phyloP scores from a whole-genome alignment of 2,329 filamentous ascomycete species.

The Colletotrichum tofieldiae region DNA sequence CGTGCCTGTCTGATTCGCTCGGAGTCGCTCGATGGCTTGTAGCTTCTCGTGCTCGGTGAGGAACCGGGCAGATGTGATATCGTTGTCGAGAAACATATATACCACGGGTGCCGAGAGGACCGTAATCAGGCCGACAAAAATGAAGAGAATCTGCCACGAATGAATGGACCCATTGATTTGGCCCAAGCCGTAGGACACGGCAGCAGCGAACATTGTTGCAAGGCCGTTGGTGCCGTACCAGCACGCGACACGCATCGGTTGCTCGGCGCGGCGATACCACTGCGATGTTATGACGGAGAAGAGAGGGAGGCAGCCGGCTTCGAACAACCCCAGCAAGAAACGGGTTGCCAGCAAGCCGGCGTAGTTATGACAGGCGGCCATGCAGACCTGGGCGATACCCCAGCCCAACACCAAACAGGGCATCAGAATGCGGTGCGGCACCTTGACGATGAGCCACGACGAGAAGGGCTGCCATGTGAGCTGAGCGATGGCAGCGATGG shows the following conservation, averaged over 20 bases:
- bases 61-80: slow-evolving; percentile 68
- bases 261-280: slow-evolving; percentile 68
- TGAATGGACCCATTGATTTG: slow-evolving; percentile 60
- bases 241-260: slow-evolving; percentile 74
- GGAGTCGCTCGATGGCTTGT: slow-evolving; percentile 79
- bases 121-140: slow-evolving; percentile 74
- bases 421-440: slow-evolving; percentile 73
- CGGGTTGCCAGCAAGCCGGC: slow-evolving; percentile 44
- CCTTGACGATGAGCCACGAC: slow-evolving; percentile 72
- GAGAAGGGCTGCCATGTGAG: slow-evolving; percentile 74
- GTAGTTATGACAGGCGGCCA: slow-evolving; percentile 45
- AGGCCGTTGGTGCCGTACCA: slow-evolving; percentile 77
- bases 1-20: slow-evolving; percentile 83
- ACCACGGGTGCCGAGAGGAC: slow-evolving; percentile 70
- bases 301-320: slow-evolving; percentile 57
- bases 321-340: slow-evolving; percentile 46
- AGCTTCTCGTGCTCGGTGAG: slow-evolving; percentile 77
- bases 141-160: slow-evolving; percentile 68
- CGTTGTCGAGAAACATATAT: slow-evolving; percentile 73
- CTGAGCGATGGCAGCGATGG: slow-evolving; percentile 72
- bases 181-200: slow-evolving; percentile 70
- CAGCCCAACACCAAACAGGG: slow-evolving; percentile 62
- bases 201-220: slow-evolving; percentile 70
- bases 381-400: slow-evolving; percentile 59
- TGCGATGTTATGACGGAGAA: slow-evolving; percentile 64